Conservation (phyloP, 108 stramenopile species). For the Cyclotella distinguenda region DNA sequence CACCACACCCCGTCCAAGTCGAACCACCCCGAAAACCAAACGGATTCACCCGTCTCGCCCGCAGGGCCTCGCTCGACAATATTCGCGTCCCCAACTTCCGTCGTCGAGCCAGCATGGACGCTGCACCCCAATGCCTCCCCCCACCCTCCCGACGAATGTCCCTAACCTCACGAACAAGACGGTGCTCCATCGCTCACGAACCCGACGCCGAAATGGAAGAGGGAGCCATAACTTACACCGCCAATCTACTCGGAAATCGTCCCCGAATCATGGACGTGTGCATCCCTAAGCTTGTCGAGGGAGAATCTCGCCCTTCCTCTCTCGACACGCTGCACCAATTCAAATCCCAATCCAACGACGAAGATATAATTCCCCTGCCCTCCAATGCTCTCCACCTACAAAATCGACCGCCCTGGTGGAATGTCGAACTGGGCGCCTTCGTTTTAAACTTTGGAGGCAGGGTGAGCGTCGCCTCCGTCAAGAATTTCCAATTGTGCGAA, state of each 20-base stretch:
- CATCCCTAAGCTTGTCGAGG: slow-evolving; percentile 64
- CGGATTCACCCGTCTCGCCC: slow-evolving; percentile 24
- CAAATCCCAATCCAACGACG: too few relatives aligned
- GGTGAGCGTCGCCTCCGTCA: slow-evolving; percentile 86
- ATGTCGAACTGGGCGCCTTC: slow-evolving; percentile 80
- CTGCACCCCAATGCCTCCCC: too few relatives aligned
- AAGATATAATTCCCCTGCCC: too few relatives aligned
- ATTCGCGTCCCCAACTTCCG: slow-evolving; percentile 10
- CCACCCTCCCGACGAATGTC: too few relatives aligned
- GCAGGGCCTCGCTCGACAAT: slow-evolving; percentile 20
- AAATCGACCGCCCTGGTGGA: slow-evolving; percentile 91
- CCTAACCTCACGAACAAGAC: slow-evolving; percentile 43
- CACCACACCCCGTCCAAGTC: too few relatives aligned
- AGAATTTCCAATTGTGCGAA: slow-evolving; percentile 88
- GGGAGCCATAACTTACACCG: slow-evolving; percentile 84
- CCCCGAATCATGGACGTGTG: slow-evolving; percentile 91
- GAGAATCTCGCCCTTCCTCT: too few relatives aligned
- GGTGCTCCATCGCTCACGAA: slow-evolving; percentile 54
- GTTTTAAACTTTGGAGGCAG: slow-evolving; percentile 89
- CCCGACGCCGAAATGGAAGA: slow-evolving; percentile 60
- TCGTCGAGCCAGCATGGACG: too few relatives aligned
- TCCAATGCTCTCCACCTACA: slow-evolving; percentile 73
- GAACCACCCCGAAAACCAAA: slow-evolving; percentile 4
- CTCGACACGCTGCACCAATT: too few relatives aligned
- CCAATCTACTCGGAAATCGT: slow-evolving; percentile 81